A percentile compares a stretch with the other conserved stretches of the same genome.
These are phyloP conservation scores for Clarireedia sp. DNA, from an alignment of 2,329 filamentous ascomycete species.

Conservation along the genomic window DNA sequence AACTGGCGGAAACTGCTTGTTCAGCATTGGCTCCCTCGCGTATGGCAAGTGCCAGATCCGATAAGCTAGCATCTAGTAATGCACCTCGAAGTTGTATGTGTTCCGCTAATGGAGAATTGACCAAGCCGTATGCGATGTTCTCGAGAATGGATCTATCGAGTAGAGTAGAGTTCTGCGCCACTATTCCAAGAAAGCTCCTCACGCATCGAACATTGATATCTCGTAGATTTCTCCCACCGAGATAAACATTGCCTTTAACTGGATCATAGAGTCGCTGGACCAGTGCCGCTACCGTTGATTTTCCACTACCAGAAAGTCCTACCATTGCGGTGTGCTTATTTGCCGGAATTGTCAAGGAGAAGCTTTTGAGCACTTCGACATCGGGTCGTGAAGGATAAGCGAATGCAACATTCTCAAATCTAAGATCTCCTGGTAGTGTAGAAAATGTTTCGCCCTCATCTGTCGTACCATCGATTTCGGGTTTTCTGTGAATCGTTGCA, in stretches of 20 bases:
- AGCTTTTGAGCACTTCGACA: slow-evolving; percentile 24
- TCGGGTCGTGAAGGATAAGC: slow-evolving; percentile 26
- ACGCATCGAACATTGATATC: neutral
- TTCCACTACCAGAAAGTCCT: slow-evolving; percentile 49
- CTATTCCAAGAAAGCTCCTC: slow-evolving; percentile 1
- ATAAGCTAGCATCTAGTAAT: neutral
- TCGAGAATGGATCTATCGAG: slow-evolving; percentile 1
- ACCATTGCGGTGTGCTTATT: slow-evolving; percentile 42
- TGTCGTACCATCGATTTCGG: neutral
- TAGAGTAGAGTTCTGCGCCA: slow-evolving; percentile 1
- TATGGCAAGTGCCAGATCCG: neutral
- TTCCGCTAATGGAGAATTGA: neutral
- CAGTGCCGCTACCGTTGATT: slow-evolving; percentile 48
- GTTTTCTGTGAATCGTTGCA: neutral
- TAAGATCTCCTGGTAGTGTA: neutral
- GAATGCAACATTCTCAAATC: slow-evolving; percentile 30
- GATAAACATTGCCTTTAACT: neutral
- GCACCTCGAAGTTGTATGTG: neutral
- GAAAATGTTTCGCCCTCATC: slow-evolving; percentile 18
- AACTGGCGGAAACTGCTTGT: neutral
- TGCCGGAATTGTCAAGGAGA: slow-evolving; percentile 24
- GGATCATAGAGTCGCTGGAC: slow-evolving; percentile 48
- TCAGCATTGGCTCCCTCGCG: neutral
- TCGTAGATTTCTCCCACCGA: neutral
- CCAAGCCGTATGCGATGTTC: slow-evolving; percentile 4